A percentile compares a stretch with the other conserved stretches of the same genome.
Conservation (phyloP, 208 protist genomes). For the Novymonas esmeraldas region DNA sequence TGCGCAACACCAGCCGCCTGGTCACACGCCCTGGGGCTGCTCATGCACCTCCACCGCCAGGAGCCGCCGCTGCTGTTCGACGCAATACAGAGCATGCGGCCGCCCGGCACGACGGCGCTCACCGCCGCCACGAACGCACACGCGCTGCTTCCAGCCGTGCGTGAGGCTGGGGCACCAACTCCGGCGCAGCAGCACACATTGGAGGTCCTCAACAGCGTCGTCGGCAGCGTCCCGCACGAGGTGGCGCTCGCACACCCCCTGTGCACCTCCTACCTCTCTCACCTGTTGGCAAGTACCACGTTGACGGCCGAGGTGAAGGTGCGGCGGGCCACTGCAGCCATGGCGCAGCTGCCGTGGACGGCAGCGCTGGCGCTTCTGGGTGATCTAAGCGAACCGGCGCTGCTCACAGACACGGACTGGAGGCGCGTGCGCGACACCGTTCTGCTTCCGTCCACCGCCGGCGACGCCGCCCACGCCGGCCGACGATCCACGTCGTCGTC, state of each 20-base stretch:
- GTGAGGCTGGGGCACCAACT: constrained; percentile 25
- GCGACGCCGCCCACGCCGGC: background rate
- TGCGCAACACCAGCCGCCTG: constrained; percentile 65
- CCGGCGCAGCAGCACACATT: constrained; percentile 59
- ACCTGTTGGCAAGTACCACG: constrained; percentile 79
- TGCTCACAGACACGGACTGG: constrained; percentile 46
- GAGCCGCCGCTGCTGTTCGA: constrained; percentile 57
- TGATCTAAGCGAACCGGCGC: constrained; percentile 46
- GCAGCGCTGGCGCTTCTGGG: constrained; percentile 49
- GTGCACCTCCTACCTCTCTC: constrained; percentile 74
- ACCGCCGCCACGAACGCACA: constrained; percentile 28
- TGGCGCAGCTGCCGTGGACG: constrained; percentile 57
- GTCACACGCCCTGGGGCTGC: constrained; percentile 54
- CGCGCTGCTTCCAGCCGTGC: constrained; percentile 30
- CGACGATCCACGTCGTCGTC: background rate
- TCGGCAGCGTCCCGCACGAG: constrained; percentile 45
- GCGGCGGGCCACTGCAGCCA: constrained; percentile 37
- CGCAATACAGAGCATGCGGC: constrained; percentile 72
- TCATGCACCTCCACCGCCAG: constrained; percentile 62
- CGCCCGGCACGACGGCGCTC: constrained; percentile 46
- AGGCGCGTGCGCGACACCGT: constrained; percentile 14
- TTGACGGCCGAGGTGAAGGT: constrained; percentile 53
- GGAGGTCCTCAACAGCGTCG: constrained; percentile 63
- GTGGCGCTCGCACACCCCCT: constrained; percentile 57
- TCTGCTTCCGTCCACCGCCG: constrained; percentile 2